Base-by-base conservation (phyloP, 2,329 filamentous ascomycete species). In the Fusarium subglutinans region DNA sequence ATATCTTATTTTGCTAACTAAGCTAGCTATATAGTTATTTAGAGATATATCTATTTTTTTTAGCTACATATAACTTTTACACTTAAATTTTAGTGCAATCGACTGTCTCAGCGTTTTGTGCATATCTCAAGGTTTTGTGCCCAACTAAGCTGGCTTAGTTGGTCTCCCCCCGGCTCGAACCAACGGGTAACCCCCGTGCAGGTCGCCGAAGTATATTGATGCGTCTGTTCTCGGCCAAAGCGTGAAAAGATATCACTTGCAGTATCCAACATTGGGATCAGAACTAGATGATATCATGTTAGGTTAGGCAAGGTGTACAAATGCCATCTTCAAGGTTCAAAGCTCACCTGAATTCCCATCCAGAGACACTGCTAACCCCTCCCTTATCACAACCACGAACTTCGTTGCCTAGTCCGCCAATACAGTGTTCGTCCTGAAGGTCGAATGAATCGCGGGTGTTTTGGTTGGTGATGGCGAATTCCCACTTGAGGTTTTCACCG, bases 111-210 rank as follows among this genome's bases (percentile, higher is more conserved):
- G n/a, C n/a, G n/a, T n/a, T n/a, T n/a, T n/a, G n/a, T n/a, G n/a
- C n/a, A n/a, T n/a, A n/a, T n/a, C n/a, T n/a, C n/a, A n/a, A n/a
- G n/a, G n/a, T n/a, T n/a, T n/a, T n/a, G n/a, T n/a, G n/a, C n/a
- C n/a, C n/a, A n/a, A n/a, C n/a, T n/a, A n/a, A n/a, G n/a, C n/a
- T n/a, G n/a, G n/a, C n/a, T n/a, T n/a, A n/a, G n/a, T n/a, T n/a
- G n/a, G n/a, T n/a, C n/a, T n/a, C n/a, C n/a, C n/a, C n/a, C n/a
- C n/a, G n/a, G n/a, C n/a, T n/a, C n/a, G n/a, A n/a, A n/a, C n/a
- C n/a, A n/a, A n/a, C n/a, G n/a, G n/a, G n/a, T n/a, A n/a, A 6
- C 8, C 22, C 40, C 22, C 40, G 5, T 41, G 40, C 5, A 0
- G 0, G 8, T 41, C 2, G 40, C 20, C 8, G n/a, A 22, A 22